Evolutionary conservation across 305 asterid species (phyloP).

Genomic region (Fraxinus dipetala): DNA sequence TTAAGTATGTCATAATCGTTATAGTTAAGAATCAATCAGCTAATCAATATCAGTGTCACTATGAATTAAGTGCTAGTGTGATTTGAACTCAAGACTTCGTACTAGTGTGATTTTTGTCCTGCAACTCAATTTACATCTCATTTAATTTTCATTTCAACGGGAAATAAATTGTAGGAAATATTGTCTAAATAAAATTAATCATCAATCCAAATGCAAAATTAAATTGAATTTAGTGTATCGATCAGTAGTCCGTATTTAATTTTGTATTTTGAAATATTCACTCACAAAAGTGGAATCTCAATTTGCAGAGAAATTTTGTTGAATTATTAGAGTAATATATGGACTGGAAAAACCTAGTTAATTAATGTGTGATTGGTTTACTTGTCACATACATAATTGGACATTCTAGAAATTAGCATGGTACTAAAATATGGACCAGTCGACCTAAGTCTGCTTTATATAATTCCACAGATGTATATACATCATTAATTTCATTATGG

Average conservation of each 20-base stretch:
- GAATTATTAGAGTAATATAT: not conserved
- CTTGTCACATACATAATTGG: conserved; percentile 15
- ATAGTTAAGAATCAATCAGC: too few relatives aligned
- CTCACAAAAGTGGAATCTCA: not conserved
- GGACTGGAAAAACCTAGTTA: not conserved
- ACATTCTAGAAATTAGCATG: conserved; percentile 13
- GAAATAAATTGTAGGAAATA: not conserved
- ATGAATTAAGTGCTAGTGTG: too few relatives aligned
- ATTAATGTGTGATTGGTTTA: conserved; percentile 6
- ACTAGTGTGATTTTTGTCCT: too few relatives aligned
- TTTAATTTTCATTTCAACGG: too few relatives aligned
- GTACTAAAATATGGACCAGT: conserved; percentile 16
- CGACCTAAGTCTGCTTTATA: not conserved
- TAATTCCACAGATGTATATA: not conserved
- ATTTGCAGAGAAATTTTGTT: not conserved
- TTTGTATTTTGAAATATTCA: not conserved
- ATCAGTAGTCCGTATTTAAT: too few relatives aligned
- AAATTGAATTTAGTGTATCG: too few relatives aligned
- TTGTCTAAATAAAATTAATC: not conserved
- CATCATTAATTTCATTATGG: conserved; percentile 9
- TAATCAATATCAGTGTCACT: not conserved
- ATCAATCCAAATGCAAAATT: too few relatives aligned
- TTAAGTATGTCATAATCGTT: not conserved
- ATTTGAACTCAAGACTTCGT: not conserved
- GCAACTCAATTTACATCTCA: not conserved